These are phyloP conservation scores for Perkinsus chesapeaki DNA, from an alignment of 169 alveolate genomes.

Conservation along the genomic window DNA sequence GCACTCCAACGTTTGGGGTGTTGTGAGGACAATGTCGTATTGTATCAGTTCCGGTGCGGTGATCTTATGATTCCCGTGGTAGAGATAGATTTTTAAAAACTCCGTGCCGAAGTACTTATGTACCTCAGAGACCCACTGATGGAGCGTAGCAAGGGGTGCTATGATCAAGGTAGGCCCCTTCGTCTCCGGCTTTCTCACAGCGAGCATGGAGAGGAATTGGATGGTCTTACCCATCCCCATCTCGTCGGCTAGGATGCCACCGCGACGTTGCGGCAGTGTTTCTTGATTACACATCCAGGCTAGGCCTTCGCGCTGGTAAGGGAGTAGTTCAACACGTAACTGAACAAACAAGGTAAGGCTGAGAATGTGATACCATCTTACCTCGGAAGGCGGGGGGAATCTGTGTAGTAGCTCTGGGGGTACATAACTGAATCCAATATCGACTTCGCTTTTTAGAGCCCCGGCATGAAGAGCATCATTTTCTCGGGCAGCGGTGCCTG, in stretches of 20 bases:
- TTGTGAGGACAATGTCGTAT: conserved; percentile 52
- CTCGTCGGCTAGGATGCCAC: conserved; percentile 68
- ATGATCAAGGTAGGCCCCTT: conserved; percentile 53
- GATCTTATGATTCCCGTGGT: conserved; percentile 43
- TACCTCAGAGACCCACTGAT: conserved; percentile 61
- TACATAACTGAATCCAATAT: neutral
- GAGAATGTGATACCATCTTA: neutral
- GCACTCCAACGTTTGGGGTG: conserved; percentile 57
- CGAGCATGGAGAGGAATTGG: conserved; percentile 44
- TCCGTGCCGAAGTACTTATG: conserved; percentile 43
- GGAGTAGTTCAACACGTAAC: conserved; percentile 20
- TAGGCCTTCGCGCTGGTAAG: conserved; percentile 58
- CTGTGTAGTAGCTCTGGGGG: neutral
- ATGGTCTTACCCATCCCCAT: conserved; percentile 74
- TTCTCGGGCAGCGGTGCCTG: too few species aligned
- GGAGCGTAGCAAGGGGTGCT: conserved; percentile 59
- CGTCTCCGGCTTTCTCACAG: neutral
- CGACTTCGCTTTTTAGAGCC: neutral
- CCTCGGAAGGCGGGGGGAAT: neutral
- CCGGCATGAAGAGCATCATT: neutral
- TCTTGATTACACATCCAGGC: conserved; percentile 55
- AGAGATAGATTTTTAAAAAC: conserved; percentile 43
- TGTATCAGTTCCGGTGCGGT: conserved; percentile 24
- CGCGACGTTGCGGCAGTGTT: conserved; percentile 36
- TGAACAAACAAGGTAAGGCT: neutral